Evolutionary conservation across 2,329 filamentous ascomycete genomes (phyloP).

Genomic region (Penicillium decumbens): DNA sequence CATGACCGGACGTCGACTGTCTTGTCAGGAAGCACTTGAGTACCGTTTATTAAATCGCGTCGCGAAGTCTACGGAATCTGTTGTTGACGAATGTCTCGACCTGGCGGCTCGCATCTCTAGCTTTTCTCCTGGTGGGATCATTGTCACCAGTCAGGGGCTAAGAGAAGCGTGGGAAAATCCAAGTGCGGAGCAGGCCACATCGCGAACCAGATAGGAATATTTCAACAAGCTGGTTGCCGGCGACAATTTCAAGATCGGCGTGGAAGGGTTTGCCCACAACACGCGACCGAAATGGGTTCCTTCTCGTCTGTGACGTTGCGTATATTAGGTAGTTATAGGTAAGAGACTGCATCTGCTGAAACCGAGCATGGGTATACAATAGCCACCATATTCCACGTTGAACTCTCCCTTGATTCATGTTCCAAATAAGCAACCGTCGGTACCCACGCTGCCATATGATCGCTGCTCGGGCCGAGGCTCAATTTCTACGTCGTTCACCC

Average conservation of each 20-base stretch:
- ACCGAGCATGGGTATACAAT: neutral
- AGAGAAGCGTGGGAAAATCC: conserved; percentile 65
- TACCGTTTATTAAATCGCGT: conserved; percentile 67
- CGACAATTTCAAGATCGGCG: conserved; percentile 87
- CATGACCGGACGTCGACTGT: conserved; percentile 58
- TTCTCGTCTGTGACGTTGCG: conserved; percentile 10
- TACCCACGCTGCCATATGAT: neutral
- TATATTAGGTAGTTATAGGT: no score
- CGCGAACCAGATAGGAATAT: conserved; percentile 78
- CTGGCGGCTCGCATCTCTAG: conserved; percentile 57
- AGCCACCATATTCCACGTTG: neutral
- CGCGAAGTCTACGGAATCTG: conserved; percentile 62
- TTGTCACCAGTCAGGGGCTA: conserved; percentile 64
- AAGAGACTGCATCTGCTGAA: neutral
- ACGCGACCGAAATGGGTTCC: conserved; percentile 73
- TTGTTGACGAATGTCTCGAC: conserved; percentile 67
- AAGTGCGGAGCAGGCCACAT: conserved; percentile 62
- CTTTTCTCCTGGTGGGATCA: conserved; percentile 69
- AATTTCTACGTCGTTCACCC: neutral
- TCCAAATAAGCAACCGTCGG: neutral
- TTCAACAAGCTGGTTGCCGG: conserved; percentile 90
- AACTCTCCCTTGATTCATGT: no score
- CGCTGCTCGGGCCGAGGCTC: neutral
- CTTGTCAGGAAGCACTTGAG: conserved; percentile 54
- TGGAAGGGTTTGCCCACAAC: conserved; percentile 65